Evolutionary conservation across 1,284 basidiomycete species (phyloP), one percentile per base, ranked within the genome.

Genomic region (Exobasidium rhododendri): DNA sequence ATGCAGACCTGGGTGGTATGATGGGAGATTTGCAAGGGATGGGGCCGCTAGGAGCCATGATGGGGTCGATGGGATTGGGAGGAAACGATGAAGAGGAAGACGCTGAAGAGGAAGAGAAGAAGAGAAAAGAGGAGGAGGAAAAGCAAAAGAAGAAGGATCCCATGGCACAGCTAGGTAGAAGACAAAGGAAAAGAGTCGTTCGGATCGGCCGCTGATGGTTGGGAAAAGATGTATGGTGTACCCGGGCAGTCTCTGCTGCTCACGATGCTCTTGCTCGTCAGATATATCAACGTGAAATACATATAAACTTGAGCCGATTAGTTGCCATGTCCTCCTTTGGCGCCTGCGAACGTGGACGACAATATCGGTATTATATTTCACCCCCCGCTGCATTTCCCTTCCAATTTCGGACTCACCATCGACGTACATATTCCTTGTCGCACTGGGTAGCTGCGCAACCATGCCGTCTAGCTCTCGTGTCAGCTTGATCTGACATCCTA

Each of bases 371-470:
- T 45, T 10, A 22, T 3, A 10, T 3, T 17, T 45, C 4, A 45
- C 3, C 10, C 10, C 4, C 3, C 44, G 17, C 24, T 45, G 44
- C 10, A n/a, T n/a, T n/a, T n/a, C n/a, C n/a, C n/a, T n/a, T n/a
- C n/a, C n/a, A n/a, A n/a, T 26, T 20, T 14, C 4, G 4, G n/a
- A 50, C 47, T 50, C 35, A 44, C 89, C 91, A 78, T 93, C 91
- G 31, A 96, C 92, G 79, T 92, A 94, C 91, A 98, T 92, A 82
- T 98, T 98, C 76, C 94, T 83, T 31, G 94, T 98, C 17, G 94
- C 94, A 7, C 90, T 85, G 0, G 96, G 96, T 29, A 98, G 82
- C 20, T 85, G 89, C n/a, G 88, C 90, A 1, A 86, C 86, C 80
- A 96, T 88, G 26, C 92, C 94, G 75, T 97, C 89, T 64, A 96